A percentile compares a stretch with the other conserved stretches of the same genome.
phyloP scores from a whole-genome alignment of 148 eudicot species.

The Arctostaphylos glauca region DNA sequence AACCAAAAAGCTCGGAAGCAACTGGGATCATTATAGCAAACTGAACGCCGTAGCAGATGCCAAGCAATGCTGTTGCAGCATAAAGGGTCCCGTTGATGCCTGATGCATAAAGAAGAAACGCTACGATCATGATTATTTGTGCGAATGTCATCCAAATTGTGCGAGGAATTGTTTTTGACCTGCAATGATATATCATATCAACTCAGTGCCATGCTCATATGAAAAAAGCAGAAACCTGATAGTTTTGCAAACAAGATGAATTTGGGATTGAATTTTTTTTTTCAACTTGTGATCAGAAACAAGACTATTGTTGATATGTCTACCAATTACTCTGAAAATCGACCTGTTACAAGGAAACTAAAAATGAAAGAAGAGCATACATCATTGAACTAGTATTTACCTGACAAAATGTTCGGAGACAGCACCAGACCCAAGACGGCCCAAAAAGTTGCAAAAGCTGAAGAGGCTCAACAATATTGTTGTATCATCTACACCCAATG shows the following conservation, averaged over 20 bases:
- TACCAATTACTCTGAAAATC: background rate
- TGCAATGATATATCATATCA: conserved; percentile 29
- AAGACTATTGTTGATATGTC: background rate
- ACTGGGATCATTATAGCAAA: conserved; percentile 91
- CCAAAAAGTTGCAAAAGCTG: conserved; percentile 77
- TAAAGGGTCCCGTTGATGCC: conserved; percentile 69
- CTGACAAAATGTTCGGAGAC: conserved; percentile 79
- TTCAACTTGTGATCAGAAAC: background rate
- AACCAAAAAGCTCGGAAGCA: conserved; percentile 83
- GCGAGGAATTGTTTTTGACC: conserved; percentile 73
- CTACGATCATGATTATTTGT: conserved; percentile 62
- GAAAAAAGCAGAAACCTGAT: background rate
- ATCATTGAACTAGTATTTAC: conserved; percentile 25
- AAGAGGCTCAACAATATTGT: conserved; percentile 64
- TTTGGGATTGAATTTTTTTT: background rate
- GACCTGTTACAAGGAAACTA: background rate
- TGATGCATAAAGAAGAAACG: conserved; percentile 79
- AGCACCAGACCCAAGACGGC: conserved; percentile 83
- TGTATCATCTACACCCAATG: conserved; percentile 62
- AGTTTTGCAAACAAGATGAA: background rate
- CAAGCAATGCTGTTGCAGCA: conserved; percentile 74
- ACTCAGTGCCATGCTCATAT: background rate
- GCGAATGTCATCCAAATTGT: conserved; percentile 82
- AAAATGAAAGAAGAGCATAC: background rate
- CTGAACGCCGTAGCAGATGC: conserved; percentile 90